Conservation (phyloP, 1,139 yeast species). For the Kodamaea sp. region DNA sequence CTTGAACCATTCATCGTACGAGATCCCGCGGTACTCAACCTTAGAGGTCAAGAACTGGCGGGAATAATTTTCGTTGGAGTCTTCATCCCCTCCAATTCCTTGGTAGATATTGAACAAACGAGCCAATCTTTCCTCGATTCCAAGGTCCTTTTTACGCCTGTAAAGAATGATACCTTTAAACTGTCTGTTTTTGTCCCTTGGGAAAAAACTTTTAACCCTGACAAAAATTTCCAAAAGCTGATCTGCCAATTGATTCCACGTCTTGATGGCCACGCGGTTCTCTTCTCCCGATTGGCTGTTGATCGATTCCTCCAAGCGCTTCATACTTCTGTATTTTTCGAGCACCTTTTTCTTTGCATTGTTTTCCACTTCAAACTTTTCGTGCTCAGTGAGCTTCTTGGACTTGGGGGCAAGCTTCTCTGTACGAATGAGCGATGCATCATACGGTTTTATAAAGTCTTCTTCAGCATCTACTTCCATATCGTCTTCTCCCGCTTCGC, state of each 20-base stretch:
- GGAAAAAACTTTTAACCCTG: constrained; percentile 74
- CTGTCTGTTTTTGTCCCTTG: constrained; percentile 66
- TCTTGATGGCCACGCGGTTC: constrained; percentile 61
- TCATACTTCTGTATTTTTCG: constrained; percentile 65
- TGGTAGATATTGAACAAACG: constrained; percentile 67
- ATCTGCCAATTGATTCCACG: constrained; percentile 85
- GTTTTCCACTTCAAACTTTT: constrained; percentile 58
- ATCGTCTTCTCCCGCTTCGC: constrained; percentile 11
- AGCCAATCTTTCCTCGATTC: constrained; percentile 70
- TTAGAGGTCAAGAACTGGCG: constrained; percentile 45
- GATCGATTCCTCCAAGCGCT: constrained; percentile 56
- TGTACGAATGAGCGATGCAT: constrained; percentile 27
- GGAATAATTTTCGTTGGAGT: constrained; percentile 33
- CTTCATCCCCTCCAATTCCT: constrained; percentile 42
- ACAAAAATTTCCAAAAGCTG: constrained; percentile 82
- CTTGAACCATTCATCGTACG: constrained; percentile 81
- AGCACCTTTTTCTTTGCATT: constrained; percentile 61
- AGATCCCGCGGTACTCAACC: constrained; percentile 69
- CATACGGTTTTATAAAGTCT: constrained; percentile 7
- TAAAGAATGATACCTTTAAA: constrained; percentile 70
- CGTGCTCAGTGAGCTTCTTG: constrained; percentile 51
- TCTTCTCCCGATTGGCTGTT: constrained; percentile 32
- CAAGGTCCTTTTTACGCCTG: constrained; percentile 60
- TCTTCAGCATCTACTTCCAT: constrained; percentile 15
- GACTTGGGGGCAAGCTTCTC: constrained; percentile 21